Conservation (phyloP, 805 yeast genomes). For the Sporopachydermia quercuum region DNA sequence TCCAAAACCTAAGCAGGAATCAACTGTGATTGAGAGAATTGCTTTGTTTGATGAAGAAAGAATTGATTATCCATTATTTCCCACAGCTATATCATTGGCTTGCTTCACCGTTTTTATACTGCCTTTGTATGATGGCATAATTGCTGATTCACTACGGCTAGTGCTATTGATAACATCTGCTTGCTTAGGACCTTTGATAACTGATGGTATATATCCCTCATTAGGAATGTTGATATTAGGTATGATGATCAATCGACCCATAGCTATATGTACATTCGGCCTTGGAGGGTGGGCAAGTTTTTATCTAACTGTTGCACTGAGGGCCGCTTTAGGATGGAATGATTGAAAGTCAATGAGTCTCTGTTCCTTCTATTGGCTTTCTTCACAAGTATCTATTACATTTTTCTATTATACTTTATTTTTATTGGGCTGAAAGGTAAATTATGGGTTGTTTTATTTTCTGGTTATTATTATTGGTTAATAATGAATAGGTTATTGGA, state of each 20-base stretch:
- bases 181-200: slow-evolving; percentile 9
- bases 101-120: slow-evolving; percentile 11
- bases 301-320: slow-evolving; percentile 10
- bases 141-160: slow-evolving; percentile 9
- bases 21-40: no score
- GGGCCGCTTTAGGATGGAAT: slow-evolving; percentile 10
- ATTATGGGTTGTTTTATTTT: no score
- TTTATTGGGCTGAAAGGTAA: no score
- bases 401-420: no score
- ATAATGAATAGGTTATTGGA: no score
- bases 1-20: no score
- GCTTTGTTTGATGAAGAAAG: no score
- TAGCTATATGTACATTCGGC: slow-evolving; percentile 11
- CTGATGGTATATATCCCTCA: slow-evolving; percentile 10
- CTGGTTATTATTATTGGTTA: no score
- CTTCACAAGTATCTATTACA: no score
- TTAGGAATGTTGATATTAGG: slow-evolving; percentile 12
- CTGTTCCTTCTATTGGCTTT: no score
- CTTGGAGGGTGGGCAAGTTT: slow-evolving; percentile 11
- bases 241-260: slow-evolving; percentile 11
- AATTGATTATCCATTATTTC: no score
- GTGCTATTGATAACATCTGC: slow-evolving; percentile 10
- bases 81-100: slow-evolving; percentile 9
- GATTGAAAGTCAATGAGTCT: no score
- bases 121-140: slow-evolving; percentile 11